phyloP scores from a whole-genome alignment of 1,139 yeast genomes.

The Kodamaea plutei region DNA sequence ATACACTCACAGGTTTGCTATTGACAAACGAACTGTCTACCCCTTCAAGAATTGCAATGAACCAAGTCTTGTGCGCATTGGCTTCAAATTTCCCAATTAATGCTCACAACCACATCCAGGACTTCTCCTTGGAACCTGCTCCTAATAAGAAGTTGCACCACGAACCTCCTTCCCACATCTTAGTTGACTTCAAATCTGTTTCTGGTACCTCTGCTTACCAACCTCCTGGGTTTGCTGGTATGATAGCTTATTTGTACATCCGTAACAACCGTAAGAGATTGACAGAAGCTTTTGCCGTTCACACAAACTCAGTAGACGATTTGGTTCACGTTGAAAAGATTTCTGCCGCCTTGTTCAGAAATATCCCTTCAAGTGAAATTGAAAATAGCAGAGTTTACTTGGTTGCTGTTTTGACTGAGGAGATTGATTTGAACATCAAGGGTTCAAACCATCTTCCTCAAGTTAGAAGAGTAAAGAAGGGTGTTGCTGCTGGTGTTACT shows the following conservation, averaged over 20 bases:
- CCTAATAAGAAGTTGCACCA: conserved; percentile 44
- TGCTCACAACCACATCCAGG: conserved; percentile 28
- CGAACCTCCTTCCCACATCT: conserved; percentile 66
- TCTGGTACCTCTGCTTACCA: conserved; percentile 56
- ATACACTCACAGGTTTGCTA: conserved; percentile 58
- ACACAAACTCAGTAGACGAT: conserved; percentile 55
- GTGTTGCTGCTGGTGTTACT: conserved; percentile 86
- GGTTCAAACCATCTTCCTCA: conserved; percentile 21
- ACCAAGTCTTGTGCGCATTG: conserved; percentile 68
- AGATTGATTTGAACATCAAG: conserved; percentile 36
- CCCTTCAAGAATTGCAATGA: conserved; percentile 63
- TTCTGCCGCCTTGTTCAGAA: conserved; percentile 76
- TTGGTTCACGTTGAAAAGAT: conserved; percentile 60
- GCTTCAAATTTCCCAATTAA: conserved; percentile 69
- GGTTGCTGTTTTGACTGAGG: conserved; percentile 67
- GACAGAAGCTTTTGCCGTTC: conserved; percentile 78
- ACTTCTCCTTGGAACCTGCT: conserved; percentile 41
- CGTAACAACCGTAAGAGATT: conserved; percentile 62
- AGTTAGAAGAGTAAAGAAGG: conserved; percentile 58
- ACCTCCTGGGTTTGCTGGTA: conserved; percentile 67
- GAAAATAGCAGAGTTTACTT: conserved; percentile 60
- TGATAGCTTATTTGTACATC: conserved; percentile 70
- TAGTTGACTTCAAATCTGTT: conserved; percentile 77
- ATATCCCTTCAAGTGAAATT: conserved; percentile 69
- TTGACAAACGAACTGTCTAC: conserved; percentile 38